These are phyloP conservation scores for Xylaria telfairii DNA, from an alignment of 495 filamentous ascomycete genomes.

Conservation along the genomic window DNA sequence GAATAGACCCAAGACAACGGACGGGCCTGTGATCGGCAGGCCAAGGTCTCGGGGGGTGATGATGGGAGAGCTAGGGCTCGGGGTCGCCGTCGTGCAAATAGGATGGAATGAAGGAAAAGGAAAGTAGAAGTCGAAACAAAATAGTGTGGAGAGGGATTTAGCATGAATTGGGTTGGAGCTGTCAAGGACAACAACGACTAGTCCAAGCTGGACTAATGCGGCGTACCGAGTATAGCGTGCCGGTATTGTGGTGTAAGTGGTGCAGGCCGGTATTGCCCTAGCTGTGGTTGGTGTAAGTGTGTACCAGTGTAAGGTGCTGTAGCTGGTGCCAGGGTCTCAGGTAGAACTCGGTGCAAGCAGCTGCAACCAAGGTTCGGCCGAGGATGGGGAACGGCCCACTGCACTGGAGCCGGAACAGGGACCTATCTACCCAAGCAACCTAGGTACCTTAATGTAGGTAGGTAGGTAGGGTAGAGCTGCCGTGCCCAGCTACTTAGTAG, in stretches of 20 bases:
- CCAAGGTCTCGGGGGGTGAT: not conserved
- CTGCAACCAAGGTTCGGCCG: too few relatives aligned
- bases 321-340: too few relatives aligned
- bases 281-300: not conserved
- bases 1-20: not conserved
- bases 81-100: not conserved
- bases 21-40: constrained; percentile 7
- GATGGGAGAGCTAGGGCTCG: not conserved
- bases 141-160: not conserved
- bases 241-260: not conserved
- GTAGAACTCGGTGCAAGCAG: too few relatives aligned
- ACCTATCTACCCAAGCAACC: too few relatives aligned
- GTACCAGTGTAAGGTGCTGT: too few relatives aligned
- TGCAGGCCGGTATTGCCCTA: not conserved
- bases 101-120: not conserved
- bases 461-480: not conserved
- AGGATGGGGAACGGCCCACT: not conserved
- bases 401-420: constrained; percentile 5
- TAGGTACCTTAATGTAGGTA: too few relatives aligned
- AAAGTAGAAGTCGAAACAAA: not conserved
- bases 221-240: not conserved
- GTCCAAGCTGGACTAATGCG: not conserved
- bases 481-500: not conserved
- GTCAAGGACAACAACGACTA: not conserved
- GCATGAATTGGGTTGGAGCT: constrained; percentile 8